Evolutionary conservation across 78 protist genomes (phyloP).

Genomic region (Dictyostelium firmibasis): DNA sequence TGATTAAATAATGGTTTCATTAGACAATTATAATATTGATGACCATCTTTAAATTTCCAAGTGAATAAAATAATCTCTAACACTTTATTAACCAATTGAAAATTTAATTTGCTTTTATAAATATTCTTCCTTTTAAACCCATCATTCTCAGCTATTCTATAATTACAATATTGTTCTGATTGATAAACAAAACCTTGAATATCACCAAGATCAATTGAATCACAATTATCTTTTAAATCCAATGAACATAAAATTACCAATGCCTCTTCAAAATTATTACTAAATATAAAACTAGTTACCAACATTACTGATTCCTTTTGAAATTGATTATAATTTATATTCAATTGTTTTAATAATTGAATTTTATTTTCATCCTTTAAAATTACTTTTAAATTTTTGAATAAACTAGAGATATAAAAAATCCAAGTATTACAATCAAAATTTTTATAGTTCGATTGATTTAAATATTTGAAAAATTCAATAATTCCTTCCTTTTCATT

Average conservation of each 20-base stretch:
- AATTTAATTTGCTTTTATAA: not conserved
- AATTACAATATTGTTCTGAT: not conserved
- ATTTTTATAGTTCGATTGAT: not conserved
- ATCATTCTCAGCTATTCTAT: not conserved
- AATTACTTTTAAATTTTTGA: not conserved
- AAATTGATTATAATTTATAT: not conserved
- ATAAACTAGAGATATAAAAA: not conserved
- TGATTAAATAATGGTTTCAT: not conserved
- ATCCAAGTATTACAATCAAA: not conserved
- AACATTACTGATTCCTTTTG: not conserved
- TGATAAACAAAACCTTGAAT: not conserved
- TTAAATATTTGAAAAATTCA: not conserved
- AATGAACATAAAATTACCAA: not conserved
- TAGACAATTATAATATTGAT: not conserved
- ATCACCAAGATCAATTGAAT: not conserved
- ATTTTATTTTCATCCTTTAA: not conserved
- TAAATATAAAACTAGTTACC: not conserved
- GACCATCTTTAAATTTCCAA: not conserved
- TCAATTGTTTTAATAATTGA: not conserved
- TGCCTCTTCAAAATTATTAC: not conserved
- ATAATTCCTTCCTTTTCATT: not conserved
- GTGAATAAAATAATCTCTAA: not conserved
- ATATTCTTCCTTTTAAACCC: not conserved
- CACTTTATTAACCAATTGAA: not conserved
- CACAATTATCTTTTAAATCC: not conserved